Evolutionary conservation across 371 early-diverging fungal genomes (phyloP), one percentile per base, ranked within the genome.

Genomic region (Coemansia sp.): DNA sequence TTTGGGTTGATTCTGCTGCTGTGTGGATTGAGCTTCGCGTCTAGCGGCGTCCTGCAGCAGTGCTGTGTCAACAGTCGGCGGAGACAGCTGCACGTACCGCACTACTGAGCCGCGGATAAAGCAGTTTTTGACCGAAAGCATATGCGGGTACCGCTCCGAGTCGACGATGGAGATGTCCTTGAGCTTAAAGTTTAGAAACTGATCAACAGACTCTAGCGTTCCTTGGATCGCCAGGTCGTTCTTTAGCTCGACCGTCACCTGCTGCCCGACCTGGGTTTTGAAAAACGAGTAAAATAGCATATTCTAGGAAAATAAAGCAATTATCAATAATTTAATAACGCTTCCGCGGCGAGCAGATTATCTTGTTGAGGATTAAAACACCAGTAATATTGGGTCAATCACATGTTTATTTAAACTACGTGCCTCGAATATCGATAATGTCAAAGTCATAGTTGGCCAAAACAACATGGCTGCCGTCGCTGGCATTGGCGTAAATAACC

Each of bases 221-320:
- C 99, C 99, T 24, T 85, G 86, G 64, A 99, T 92, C 22, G 90
- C 87, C 57, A 99, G 76, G 81, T 97, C 99, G 79, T 99, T 99
- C 80, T 99, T 99, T 70, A 99, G 86, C 82, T 97, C 97, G n/a
- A 99, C 92, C 4, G 92, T 93, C 4, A 99, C 97, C 60, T 87
- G 82, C 69, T 95, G 90, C 31, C 97, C 96, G n/a, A 99, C 92
- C 27, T 98, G 86, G 1, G 98, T 98, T 81, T 98, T 98, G 84
- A 99, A 99, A 80, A 98, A 98, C 40, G 98, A 97, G 83, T 99
- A 99, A 78, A 99, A 99, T 26, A 99, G 84, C 99, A 97, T 70
- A 31, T 39, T 52, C 21, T 29, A 22, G 14, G 31, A 14, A 13
- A 8, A n/a, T 55, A 13, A 26, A 21, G 6, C 11, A 14, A 13